These are phyloP conservation scores for Microbotryum silenes-acaulis DNA, from an alignment of 1,284 basidiomycete species.

Conservation along the genomic window DNA sequence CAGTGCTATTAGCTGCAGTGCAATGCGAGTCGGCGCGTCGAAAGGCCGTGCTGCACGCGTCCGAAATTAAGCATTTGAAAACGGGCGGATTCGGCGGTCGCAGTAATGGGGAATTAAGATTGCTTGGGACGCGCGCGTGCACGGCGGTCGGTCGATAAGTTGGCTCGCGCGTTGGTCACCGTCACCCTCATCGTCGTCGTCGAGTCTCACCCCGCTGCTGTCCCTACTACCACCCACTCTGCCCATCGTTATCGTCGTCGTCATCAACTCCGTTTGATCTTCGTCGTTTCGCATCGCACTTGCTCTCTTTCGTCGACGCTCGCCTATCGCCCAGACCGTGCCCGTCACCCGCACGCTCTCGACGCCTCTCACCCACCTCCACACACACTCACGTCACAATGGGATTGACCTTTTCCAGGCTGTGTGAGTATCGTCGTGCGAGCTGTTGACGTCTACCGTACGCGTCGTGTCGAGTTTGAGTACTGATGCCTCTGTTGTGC, in stretches of 20 bases:
- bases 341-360: neutral
- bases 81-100: too few species aligned
- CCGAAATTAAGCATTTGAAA: too few species aligned
- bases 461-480: neutral
- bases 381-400: slow-evolving; percentile 8
- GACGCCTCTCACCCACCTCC: neutral
- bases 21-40: too few species aligned
- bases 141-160: too few species aligned
- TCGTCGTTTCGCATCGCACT: neutral
- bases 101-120: too few species aligned
- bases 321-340: neutral
- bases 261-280: neutral
- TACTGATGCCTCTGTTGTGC: neutral
- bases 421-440: slow-evolving; percentile 9
- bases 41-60: too few species aligned
- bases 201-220: too few species aligned
- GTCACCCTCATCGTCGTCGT: too few species aligned
- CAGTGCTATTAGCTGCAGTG: too few species aligned
- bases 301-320: neutral
- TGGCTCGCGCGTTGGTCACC: too few species aligned
- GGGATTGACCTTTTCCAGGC: slow-evolving; percentile 33
- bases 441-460: neutral
- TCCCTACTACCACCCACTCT: too few species aligned
- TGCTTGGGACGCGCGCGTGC: too few species aligned
- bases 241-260: neutral